phyloP scores from a whole-genome alignment of 2,329 filamentous ascomycete genomes.

The Shiraia bambusicola region DNA sequence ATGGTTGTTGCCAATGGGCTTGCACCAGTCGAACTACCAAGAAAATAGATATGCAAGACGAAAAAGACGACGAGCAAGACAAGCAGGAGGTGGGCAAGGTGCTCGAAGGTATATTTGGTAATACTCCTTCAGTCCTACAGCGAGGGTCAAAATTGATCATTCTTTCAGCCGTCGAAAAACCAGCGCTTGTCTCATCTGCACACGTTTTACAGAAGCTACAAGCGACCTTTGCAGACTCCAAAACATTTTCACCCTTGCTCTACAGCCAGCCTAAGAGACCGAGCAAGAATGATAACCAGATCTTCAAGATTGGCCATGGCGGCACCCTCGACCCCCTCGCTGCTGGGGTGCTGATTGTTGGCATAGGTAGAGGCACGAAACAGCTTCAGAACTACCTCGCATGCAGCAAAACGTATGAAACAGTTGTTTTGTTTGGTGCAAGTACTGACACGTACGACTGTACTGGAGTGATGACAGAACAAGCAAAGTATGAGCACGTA shows the following conservation, averaged over 20 bases:
- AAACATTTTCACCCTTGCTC: constrained; percentile 19
- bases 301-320: constrained; percentile 35
- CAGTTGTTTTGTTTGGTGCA: constrained; percentile 29
- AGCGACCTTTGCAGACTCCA: constrained; percentile 18
- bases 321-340: constrained; percentile 37
- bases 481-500: constrained; percentile 18
- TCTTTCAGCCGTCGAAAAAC: constrained; percentile 24
- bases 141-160: not conserved
- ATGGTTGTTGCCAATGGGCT: no score
- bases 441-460: constrained; percentile 36
- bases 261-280: constrained; percentile 20
- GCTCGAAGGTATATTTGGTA: constrained; percentile 29
- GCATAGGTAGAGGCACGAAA: constrained; percentile 35
- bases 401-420: constrained; percentile 35
- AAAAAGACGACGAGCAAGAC: no score
- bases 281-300: constrained; percentile 21
- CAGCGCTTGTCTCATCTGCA: constrained; percentile 24
- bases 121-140: not conserved
- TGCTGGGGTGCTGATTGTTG: constrained; percentile 33
- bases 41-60: no score
- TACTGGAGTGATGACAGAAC: constrained; percentile 19
- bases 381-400: constrained; percentile 27
- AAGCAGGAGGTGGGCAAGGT: constrained; percentile 1
- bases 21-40: no score
- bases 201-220: constrained; percentile 28